Evolutionary conservation across 2,329 filamentous ascomycete species (phyloP).

Genomic region (Penicillium sp.): DNA sequence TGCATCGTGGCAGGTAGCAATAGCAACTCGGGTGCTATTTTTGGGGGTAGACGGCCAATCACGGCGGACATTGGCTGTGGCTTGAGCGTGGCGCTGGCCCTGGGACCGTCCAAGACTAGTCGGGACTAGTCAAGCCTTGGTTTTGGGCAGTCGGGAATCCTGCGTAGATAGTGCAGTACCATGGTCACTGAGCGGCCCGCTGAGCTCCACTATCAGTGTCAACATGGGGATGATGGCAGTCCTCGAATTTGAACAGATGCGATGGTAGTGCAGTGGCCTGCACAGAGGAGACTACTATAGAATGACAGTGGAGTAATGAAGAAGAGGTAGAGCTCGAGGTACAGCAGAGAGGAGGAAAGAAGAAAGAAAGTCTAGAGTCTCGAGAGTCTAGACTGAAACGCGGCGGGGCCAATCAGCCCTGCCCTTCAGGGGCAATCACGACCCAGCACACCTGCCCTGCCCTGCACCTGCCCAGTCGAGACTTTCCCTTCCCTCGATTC

Average conservation of each 20-base stretch:
- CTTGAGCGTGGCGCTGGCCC: constrained; percentile 7
- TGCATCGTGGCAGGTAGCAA: neutral
- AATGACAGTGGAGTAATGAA: neutral
- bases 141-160: neutral
- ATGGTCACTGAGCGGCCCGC: constrained; percentile 6
- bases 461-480: constrained; percentile 7
- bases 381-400: constrained; percentile 28
- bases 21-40: neutral
- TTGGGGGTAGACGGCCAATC: no score
- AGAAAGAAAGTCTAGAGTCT: constrained; percentile 21
- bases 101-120: neutral
- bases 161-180: neutral
- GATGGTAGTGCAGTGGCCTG: no score
- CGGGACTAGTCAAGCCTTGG: neutral
- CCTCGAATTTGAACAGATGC: no score
- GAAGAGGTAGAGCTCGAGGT: neutral
- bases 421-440: constrained; percentile 20
- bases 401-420: constrained; percentile 21
- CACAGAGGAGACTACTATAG: no score
- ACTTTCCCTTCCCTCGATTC: constrained; percentile 9
- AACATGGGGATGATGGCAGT: neutral
- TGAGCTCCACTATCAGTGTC: constrained; percentile 1
- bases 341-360: neutral
- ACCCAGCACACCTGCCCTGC: neutral
- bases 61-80: no score